Evolutionary conservation across 129 eudicot species (phyloP).

Genomic region (Solidago caesia): DNA sequence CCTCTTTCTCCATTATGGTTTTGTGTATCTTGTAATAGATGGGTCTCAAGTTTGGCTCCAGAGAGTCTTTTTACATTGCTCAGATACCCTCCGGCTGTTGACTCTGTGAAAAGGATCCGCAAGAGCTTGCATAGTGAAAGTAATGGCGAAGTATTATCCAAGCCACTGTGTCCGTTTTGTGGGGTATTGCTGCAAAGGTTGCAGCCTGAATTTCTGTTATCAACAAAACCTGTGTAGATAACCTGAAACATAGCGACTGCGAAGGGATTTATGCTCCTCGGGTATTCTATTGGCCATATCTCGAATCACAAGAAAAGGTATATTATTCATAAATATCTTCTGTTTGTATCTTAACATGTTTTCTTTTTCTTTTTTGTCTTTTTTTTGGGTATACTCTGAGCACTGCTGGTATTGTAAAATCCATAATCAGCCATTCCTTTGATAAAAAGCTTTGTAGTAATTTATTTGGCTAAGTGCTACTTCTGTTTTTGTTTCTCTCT

Average conservation of each 20-base stretch:
- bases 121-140: conserved; percentile 12
- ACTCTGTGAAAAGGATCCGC: not conserved
- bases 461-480: not conserved
- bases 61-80: conserved; percentile 40
- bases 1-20: conserved; percentile 67
- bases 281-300: not conserved
- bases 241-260: not conserved
- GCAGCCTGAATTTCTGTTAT: conserved; percentile 61
- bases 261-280: not conserved
- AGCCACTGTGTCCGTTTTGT: conserved; percentile 84
- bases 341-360: not conserved
- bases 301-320: not conserved
- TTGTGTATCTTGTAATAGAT: conserved; percentile 71
- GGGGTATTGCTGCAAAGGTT: conserved; percentile 71
- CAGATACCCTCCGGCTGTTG: conserved; percentile 38
- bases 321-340: not conserved
- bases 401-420: not conserved
- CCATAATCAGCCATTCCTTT: not conserved
- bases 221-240: conserved; percentile 52
- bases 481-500: no score
- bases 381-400: not conserved
- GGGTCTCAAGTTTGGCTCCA: conserved; percentile 64
- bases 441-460: not conserved
- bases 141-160: conserved; percentile 16
- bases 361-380: not conserved